Evolutionary conservation across 2,329 filamentous ascomycete genomes (phyloP).

Genomic region (Ambrosiella beaveri): DNA sequence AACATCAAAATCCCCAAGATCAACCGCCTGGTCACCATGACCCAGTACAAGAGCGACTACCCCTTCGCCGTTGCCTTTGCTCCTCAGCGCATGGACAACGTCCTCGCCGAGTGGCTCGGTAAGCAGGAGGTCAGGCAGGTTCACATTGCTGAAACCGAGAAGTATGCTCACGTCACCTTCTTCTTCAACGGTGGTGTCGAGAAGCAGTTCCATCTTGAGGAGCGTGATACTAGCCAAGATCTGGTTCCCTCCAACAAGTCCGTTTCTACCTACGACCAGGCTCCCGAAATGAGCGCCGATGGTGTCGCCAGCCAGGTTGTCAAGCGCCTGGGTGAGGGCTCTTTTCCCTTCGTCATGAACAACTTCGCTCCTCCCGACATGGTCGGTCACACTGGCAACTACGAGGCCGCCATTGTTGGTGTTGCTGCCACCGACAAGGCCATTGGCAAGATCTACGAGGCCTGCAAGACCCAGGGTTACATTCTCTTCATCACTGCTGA

Average conservation of each 20-base stretch:
- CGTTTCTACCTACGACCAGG: conserved; percentile 85
- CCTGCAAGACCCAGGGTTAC: conserved; percentile 85
- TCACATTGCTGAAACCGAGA: conserved; percentile 95
- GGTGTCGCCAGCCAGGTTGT: conserved; percentile 76
- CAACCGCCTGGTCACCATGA: conserved; percentile 80
- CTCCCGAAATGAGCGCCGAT: conserved; percentile 90
- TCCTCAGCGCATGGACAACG: conserved; percentile 91
- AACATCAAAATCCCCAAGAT: conserved; percentile 92
- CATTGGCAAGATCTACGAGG: conserved; percentile 82
- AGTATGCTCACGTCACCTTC: conserved; percentile 98
- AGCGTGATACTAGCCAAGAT: conserved; percentile 64
- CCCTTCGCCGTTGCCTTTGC: conserved; percentile 84
- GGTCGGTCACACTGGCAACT: conserved; percentile 97
- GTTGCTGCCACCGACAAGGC: conserved; percentile 79
- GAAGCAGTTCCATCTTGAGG: conserved; percentile 84
- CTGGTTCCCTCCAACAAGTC: conserved; percentile 73
- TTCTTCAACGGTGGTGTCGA: conserved; percentile 99
- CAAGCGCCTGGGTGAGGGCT: conserved; percentile 69
- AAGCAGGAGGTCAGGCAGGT: conserved; percentile 84
- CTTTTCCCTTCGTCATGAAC: conserved; percentile 98
- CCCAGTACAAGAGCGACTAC: conserved; percentile 91
- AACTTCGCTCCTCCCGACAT: conserved; percentile 99
- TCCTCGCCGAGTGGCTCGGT: conserved; percentile 90
- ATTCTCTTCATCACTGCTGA: conserved; percentile 90
- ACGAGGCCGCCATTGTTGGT: conserved; percentile 79